Percentiles rank a stretch among this genome's conserved stretches.
Evolutionary conservation across 306 rosid species (phyloP).

Genomic region (Rosa lucieae): DNA sequence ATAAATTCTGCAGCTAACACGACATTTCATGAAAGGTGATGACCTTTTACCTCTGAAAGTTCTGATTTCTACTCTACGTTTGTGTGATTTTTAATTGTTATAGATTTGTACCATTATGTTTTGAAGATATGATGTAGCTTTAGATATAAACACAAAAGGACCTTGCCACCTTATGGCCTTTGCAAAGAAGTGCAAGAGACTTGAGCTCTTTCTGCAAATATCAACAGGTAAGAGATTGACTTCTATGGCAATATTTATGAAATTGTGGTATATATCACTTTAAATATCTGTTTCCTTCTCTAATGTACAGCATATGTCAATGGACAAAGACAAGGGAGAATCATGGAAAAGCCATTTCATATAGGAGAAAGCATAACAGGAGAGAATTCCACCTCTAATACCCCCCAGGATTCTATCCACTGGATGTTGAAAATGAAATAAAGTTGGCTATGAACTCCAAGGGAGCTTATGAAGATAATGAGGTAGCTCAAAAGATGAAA

Average conservation of each 20-base stretch:
- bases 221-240: conserved; percentile 63
- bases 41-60: neutral
- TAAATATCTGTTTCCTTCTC: conserved; percentile 6
- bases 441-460: conserved; percentile 50
- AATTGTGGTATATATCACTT: neutral
- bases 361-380: conserved; percentile 72
- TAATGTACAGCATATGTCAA: conserved; percentile 74
- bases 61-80: neutral
- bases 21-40: conserved; percentile 87
- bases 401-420: conserved; percentile 40
- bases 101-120: conserved; percentile 3
- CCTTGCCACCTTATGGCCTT: conserved; percentile 79
- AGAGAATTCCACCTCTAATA: conserved; percentile 47
- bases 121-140: conserved; percentile 75
- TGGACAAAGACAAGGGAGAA: conserved; percentile 92
- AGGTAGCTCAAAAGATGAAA: conserved; percentile 73
- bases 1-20: conserved; percentile 96
- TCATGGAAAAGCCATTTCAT: conserved; percentile 76
- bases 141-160: conserved; percentile 84
- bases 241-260: neutral
- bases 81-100: neutral
- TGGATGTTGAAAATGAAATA: conserved; percentile 76
- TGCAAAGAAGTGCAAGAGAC: conserved; percentile 81
- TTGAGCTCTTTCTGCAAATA: conserved; percentile 86
- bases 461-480: conserved; percentile 44